A percentile compares a stretch with the other conserved stretches of the same genome.
These are phyloP conservation scores for Pistacia vera DNA, from an alignment of 345 rosid genomes.

Conservation along the genomic window DNA sequence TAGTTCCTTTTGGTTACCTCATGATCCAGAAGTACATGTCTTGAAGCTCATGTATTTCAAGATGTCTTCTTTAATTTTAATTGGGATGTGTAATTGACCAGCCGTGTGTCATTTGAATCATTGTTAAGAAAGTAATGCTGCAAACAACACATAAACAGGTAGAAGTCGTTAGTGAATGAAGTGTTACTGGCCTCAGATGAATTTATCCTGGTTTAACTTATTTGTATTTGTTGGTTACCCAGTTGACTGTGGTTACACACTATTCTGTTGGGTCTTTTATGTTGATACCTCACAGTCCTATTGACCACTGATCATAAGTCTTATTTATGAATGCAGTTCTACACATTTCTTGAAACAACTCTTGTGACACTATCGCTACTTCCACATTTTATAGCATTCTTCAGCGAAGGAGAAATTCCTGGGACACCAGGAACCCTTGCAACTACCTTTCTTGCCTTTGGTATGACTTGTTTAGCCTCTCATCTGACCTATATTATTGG, in stretches of 20 bases:
- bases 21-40: background rate
- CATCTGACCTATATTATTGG: background rate
- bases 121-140: background rate
- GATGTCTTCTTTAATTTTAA: background rate
- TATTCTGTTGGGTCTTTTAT: background rate
- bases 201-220: background rate
- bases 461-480: slow-evolving; percentile 38
- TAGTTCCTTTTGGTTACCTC: background rate
- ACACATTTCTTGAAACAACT: slow-evolving; percentile 92
- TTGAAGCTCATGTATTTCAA: background rate
- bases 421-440: slow-evolving; percentile 95
- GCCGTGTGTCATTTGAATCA: background rate
- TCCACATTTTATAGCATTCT: slow-evolving; percentile 90
- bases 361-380: slow-evolving; percentile 79
- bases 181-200: background rate
- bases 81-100: background rate
- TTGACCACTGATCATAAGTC: slow-evolving; percentile 8
- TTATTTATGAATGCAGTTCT: slow-evolving; percentile 66
- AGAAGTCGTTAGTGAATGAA: background rate
- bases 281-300: background rate
- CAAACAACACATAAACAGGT: background rate
- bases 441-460: slow-evolving; percentile 94
- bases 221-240: background rate
- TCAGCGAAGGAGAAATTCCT: slow-evolving; percentile 92
- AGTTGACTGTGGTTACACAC: background rate